A percentile compares a stretch with the other conserved stretches of the same genome.
Conservation (phyloP, 1,284 basidiomycete species). For the Ceraceosorus bombacis region DNA sequence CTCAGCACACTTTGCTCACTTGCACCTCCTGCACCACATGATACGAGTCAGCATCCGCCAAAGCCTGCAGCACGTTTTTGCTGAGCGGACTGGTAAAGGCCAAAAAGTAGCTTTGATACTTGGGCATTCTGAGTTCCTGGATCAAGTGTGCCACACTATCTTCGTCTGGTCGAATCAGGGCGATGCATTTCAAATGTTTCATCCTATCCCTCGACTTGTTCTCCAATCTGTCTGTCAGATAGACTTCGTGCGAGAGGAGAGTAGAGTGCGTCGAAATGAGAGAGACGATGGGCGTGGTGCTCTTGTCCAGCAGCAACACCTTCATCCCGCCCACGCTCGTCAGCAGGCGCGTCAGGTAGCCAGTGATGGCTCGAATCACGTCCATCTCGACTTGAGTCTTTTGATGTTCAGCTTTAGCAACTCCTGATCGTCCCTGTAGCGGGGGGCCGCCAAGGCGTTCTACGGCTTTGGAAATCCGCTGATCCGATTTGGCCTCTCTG, state of each 20-base stretch:
- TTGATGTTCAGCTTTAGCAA: too few relatives aligned
- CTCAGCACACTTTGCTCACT: constrained; percentile 49
- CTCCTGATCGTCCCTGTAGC: too few relatives aligned
- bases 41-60: constrained; percentile 90
- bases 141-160: constrained; percentile 74
- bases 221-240: constrained; percentile 93
- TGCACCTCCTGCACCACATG: constrained; percentile 95
- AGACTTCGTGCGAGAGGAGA: constrained; percentile 90
- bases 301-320: constrained; percentile 87
- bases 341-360: constrained; percentile 84
- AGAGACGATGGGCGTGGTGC: constrained; percentile 95
- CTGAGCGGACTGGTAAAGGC: constrained; percentile 81
- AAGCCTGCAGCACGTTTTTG: constrained; percentile 81
- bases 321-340: constrained; percentile 85
- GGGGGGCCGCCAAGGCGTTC: too few relatives aligned
- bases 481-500: too few relatives aligned
- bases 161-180: constrained; percentile 74
- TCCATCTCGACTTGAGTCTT: constrained; percentile 60
- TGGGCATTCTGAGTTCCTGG: constrained; percentile 66
- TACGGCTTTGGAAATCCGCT: too few relatives aligned
- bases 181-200: constrained; percentile 93
- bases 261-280: constrained; percentile 89
- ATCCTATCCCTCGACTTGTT: constrained; percentile 59
- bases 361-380: constrained; percentile 86
- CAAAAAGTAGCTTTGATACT: constrained; percentile 87